phyloP scores from a whole-genome alignment of 2,329 filamentous ascomycete genomes.

The Trichoderma atrobrunneum region DNA sequence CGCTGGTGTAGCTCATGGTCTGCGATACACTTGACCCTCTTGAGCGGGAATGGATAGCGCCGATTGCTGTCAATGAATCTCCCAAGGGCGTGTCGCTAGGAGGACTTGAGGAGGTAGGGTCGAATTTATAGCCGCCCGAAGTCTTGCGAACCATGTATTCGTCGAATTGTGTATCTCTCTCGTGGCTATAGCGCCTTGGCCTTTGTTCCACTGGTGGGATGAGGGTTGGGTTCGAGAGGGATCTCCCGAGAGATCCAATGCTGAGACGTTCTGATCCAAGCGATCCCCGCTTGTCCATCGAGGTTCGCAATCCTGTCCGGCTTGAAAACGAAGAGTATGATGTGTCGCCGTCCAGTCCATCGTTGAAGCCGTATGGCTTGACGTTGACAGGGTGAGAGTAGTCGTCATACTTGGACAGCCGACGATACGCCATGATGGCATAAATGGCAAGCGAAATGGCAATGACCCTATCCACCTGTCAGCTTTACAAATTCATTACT shows the following conservation, averaged over 20 bases:
- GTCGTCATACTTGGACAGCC: constrained; percentile 48
- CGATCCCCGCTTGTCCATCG: constrained; percentile 31
- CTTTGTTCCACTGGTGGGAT: constrained; percentile 25
- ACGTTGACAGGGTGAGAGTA: constrained; percentile 49
- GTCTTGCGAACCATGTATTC: constrained; percentile 40
- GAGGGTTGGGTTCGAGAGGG: constrained; percentile 23
- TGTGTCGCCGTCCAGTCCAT: constrained; percentile 30
- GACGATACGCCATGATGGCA: constrained; percentile 46
- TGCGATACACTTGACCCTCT: constrained; percentile 31
- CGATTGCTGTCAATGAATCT: constrained; percentile 11
- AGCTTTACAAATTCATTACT: background rate
- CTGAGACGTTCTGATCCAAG: constrained; percentile 31
- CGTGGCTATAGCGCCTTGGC: constrained; percentile 41
- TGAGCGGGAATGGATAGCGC: constrained; percentile 23
- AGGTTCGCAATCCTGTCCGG: constrained; percentile 22
- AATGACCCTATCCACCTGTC: constrained; percentile 35
- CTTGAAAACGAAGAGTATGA: constrained; percentile 29
- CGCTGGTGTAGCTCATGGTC: constrained; percentile 37
- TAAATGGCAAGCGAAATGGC: constrained; percentile 47
- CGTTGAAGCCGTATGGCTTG: constrained; percentile 47
- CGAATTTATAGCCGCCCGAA: constrained; percentile 31
- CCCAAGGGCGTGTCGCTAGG: background rate
- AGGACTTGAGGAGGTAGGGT: constrained; percentile 28
- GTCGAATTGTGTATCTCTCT: constrained; percentile 48
- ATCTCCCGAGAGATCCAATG: constrained; percentile 24